Base-by-base conservation (phyloP, 768 basidiomycete species). In the Dentipellis sp. region DNA sequence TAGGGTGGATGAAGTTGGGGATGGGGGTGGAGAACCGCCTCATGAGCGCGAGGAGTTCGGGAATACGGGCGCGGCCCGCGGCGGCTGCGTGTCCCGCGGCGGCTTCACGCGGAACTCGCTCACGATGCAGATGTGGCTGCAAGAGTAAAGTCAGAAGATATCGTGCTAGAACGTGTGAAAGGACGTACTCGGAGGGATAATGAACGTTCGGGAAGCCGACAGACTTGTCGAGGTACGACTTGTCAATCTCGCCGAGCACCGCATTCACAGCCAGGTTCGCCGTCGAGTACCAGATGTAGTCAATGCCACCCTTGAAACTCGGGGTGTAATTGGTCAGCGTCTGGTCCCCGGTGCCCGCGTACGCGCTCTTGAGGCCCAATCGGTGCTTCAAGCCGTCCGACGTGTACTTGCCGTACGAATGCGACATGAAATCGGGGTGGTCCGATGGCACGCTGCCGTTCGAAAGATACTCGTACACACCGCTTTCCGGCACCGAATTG, bases 181-280 rank as follows among this genome's bases (percentile, higher is more conserved):
- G 48, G 14, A 85, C 92, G 67, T 71, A 97, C 94, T 97, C 94
- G 57, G 93, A 94, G 21, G 95, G 93, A 78, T 94, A 97, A 67
- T 97, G 92, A 1, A 85, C 82, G 69, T 97, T 94, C 29, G 97
- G 97, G 78, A 98, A 98, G 38, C 97, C 97, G 47, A 97, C 95
- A 16, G 83, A 83, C 73, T 91, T 91, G 61, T 87, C 83, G 67
- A 97, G 68, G 74, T 99, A 99, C 22, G 67, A 67, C 63, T 76
- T 78, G 67, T 97, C 94, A 57, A 97, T 84, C 68, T 88, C 91
- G 12, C 90, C 90, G 46, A 98, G 75, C n/a, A 95, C 82, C 19
- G 85, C 84, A 58, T 86, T 93, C 23, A 90, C 83, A 10, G 79
- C 76, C 51, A 98, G 62, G 58, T 82, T 91, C 50, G 76, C 73